Percentiles rank a stretch among this genome's conserved stretches.
Evolutionary conservation across 805 yeast genomes (phyloP).

Genomic region (Metschnikowia lachancei): DNA sequence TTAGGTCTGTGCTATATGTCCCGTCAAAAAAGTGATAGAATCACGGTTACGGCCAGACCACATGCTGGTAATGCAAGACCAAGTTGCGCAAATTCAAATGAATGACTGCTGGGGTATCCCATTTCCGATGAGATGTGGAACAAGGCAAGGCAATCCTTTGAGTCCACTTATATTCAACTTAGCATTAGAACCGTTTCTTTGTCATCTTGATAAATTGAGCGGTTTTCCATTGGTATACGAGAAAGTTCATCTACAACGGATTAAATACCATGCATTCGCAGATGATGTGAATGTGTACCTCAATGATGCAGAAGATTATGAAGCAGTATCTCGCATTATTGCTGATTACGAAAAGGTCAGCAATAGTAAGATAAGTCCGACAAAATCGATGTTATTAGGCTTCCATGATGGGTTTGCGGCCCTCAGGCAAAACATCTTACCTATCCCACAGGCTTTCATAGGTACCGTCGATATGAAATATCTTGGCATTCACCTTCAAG

Average conservation of each 20-base stretch:
- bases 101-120: conserved; percentile 2
- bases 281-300: conserved; percentile 7
- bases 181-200: conserved; percentile 9
- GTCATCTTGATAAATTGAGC: not conserved
- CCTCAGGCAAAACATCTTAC: not conserved
- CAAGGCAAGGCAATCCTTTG: conserved; percentile 10
- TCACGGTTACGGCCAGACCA: no score
- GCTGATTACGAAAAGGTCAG: not conserved
- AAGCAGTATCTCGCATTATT: not conserved
- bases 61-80: conserved; percentile 9
- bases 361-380: not conserved
- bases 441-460: not conserved
- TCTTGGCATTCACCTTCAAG: not conserved
- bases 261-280: conserved; percentile 9
- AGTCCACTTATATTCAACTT: conserved; percentile 6
- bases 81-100: conserved; percentile 3
- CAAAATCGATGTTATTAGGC: not conserved
- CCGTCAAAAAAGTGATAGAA: no score
- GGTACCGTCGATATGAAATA: conserved; percentile 1
- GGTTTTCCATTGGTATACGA: conserved; percentile 3
- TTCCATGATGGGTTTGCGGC: not conserved
- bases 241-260: not conserved
- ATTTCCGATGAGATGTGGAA: conserved; percentile 5
- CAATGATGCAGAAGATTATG: not conserved
- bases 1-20: no score